A percentile compares a stretch with the other conserved stretches of the same genome.
These are phyloP conservation scores for Mucor piriformis DNA, from an alignment of 371 early-diverging fungal genomes.

Conservation along the genomic window DNA sequence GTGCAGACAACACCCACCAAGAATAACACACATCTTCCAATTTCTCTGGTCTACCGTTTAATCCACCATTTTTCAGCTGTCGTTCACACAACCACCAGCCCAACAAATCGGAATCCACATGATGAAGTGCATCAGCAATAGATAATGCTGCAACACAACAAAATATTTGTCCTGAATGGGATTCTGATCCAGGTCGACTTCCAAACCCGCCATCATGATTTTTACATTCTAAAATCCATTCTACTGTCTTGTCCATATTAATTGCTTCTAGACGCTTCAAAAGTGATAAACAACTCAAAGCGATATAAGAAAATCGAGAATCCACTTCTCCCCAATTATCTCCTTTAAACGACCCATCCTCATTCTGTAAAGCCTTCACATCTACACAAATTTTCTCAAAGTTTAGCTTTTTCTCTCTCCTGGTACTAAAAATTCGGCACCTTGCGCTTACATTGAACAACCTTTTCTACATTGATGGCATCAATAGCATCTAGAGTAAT, in stretches of 20 bases:
- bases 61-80: constrained; percentile 92
- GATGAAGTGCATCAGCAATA: constrained; percentile 68
- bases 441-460: constrained; percentile 66
- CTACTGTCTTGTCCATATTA: constrained; percentile 72
- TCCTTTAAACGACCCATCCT: constrained; percentile 85
- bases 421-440: neutral
- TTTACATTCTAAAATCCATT: constrained; percentile 80
- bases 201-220: constrained; percentile 99
- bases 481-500: constrained; percentile 83
- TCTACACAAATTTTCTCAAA: constrained; percentile 18
- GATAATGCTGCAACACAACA: constrained; percentile 92
- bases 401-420: neutral
- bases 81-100: constrained; percentile 94
- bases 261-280: constrained; percentile 75
- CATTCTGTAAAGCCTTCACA: constrained; percentile 61
- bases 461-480: constrained; percentile 66
- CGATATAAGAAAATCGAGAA: constrained; percentile 92
- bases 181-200: constrained; percentile 90
- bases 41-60: constrained; percentile 98
- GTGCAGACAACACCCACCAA: constrained; percentile 97
- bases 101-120: constrained; percentile 77
- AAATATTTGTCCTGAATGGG: constrained; percentile 95
- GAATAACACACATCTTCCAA: constrained; percentile 98
- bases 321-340: constrained; percentile 97
- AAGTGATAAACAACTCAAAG: constrained; percentile 76